phyloP scores from a whole-genome alignment of 1,139 yeast genomes.

The Saccharomyces hybrid region DNA sequence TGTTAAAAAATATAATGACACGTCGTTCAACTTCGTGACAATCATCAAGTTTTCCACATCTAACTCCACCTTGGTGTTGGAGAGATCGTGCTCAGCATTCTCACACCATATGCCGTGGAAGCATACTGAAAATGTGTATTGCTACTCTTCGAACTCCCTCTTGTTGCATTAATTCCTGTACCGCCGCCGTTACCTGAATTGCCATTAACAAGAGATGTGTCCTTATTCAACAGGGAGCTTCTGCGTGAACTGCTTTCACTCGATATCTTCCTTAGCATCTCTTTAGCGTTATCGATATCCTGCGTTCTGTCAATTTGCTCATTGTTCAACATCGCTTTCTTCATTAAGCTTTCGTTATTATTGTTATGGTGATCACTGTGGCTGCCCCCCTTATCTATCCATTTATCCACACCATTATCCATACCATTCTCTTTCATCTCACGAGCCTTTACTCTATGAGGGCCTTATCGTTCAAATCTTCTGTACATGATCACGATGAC shows the following conservation, averaged over 20 bases:
- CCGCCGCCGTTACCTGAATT: background rate
- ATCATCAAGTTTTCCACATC: conserved; percentile 66
- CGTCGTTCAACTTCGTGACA: conserved; percentile 80
- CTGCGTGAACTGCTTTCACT: conserved; percentile 4
- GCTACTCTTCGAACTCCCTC: conserved; percentile 7
- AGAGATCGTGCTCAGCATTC: conserved; percentile 67
- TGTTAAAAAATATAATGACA: conserved; percentile 63
- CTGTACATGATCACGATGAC: background rate
- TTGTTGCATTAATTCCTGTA: background rate
- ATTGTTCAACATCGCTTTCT: background rate
- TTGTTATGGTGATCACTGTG: background rate
- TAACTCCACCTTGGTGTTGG: conserved; percentile 64
- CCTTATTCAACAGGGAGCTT: background rate
- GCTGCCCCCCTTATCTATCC: background rate
- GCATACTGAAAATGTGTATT: conserved; percentile 68
- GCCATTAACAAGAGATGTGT: background rate
- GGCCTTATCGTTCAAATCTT: too few relatives aligned
- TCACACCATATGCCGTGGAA: conserved; percentile 79
- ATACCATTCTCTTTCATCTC: background rate
- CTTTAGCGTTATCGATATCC: conserved; percentile 5
- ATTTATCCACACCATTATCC: background rate
- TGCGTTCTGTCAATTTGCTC: conserved; percentile 1
- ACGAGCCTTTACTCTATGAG: background rate
- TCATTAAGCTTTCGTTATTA: background rate
- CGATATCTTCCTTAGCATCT: conserved; percentile 5